Base-by-base conservation (phyloP, 768 basidiomycete genomes). In the Hortiboletus campestris region DNA sequence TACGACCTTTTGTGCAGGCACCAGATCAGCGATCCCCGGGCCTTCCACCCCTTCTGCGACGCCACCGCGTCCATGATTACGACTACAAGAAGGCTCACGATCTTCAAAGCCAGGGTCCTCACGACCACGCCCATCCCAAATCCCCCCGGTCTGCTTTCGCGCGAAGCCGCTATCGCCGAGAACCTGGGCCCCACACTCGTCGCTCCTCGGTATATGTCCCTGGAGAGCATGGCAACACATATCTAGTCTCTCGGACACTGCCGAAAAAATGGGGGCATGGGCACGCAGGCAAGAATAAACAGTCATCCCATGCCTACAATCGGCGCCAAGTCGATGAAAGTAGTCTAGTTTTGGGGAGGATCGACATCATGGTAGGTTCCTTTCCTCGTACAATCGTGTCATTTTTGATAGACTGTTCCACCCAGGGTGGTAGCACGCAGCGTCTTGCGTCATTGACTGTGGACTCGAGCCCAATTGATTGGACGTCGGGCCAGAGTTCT, bases 331-430 rank as follows among this genome's bases (percentile, higher is more conserved):
- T 31, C 34, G 49, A 49, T n/a, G 65, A 52, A 43, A 54, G 46
- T 29, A 53, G 49, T 11, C 70, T 71, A 3, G 75, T 71, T 9
- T 65, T 72, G 9, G 83, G 84, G 5, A 71, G 54, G 4, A 69
- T 85, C 45, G 75, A 80, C 57, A 77, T 86, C 56, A 68, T 81
- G 73, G 84, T 77, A 57, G 49, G 77, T 72, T 13, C 12, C 45
- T 36, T 31, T 52, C 32, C 36, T 31, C 13, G 17, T 35, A 40
- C 28, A 14, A 39, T 55, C 63, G 47, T 53, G 32, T 53, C 57
- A 10, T 38, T 51, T 17, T 35, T 55, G 32, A 58, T 16, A 6
- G 43, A 10, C 22, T 12, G 13, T 35, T 48, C 10, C 12, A 12
- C 29, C n/a, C 25, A 65, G 63, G 49, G 41, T 42, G 32, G 42